Percentiles rank a stretch among this genome's conserved stretches.
Conservation (phyloP, 2,329 filamentous ascomycete genomes). For the Neofusicoccum kwambonambiense region DNA sequence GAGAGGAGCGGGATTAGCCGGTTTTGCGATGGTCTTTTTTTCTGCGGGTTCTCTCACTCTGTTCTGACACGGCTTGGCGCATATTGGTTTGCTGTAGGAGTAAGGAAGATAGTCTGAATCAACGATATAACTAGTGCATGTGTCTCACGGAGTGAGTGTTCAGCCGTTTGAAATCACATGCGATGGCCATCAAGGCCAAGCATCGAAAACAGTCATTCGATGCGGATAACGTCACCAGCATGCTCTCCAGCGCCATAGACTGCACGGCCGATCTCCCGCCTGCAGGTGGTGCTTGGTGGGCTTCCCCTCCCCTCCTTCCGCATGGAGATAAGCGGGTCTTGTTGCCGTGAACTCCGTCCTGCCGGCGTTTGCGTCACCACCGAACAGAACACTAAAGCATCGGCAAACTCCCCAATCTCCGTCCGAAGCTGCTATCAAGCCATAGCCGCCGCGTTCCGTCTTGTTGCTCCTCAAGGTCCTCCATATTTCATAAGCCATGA, state of each 20-base stretch:
- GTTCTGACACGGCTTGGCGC: neutral
- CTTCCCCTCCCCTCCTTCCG: neutral
- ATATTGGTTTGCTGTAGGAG: neutral
- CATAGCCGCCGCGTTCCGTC: too few species aligned
- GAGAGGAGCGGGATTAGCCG: constrained; percentile 26
- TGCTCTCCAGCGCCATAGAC: neutral
- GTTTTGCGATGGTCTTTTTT: neutral
- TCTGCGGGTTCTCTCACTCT: neutral
- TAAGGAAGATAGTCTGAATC: neutral
- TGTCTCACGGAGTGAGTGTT: neutral
- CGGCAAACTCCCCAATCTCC: neutral
- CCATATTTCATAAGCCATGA: neutral
- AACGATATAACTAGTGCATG: neutral
- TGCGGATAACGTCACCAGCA: neutral
- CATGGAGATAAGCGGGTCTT: constrained; percentile 4
- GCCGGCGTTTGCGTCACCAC: neutral
- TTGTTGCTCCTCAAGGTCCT: neutral
- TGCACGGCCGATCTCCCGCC: constrained; percentile 13
- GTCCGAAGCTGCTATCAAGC: neutral
- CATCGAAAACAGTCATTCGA: neutral
- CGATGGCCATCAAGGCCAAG: neutral
- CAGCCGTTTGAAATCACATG: neutral
- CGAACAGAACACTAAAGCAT: neutral
- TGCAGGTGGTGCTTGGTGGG: constrained; percentile 1
- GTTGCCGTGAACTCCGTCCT: neutral